Conservation (phyloP, 129 eudicot species). For the Artemisia annua region DNA sequence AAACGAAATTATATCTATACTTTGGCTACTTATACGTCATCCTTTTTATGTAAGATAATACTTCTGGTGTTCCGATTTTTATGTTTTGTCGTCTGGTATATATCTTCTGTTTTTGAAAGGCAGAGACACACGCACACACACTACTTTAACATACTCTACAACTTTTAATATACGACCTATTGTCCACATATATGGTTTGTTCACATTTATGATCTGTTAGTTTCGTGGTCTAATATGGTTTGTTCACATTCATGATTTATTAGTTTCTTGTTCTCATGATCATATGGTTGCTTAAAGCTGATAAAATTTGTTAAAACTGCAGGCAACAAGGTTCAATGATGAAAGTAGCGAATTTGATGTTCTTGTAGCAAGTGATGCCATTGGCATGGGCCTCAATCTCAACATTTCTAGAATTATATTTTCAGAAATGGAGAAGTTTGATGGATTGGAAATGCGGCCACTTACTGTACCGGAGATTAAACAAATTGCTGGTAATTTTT, state of each 20-base stretch:
- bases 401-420: constrained; percentile 90
- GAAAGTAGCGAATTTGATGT: constrained; percentile 88
- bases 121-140: too few species aligned
- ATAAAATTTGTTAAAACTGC: constrained; percentile 47
- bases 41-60: too few species aligned
- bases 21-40: too few species aligned
- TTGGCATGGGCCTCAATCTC: constrained; percentile 98
- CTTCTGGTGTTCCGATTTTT: not conserved
- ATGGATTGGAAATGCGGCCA: constrained; percentile 68
- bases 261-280: constrained; percentile 1
- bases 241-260: constrained; percentile 20
- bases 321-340: constrained; percentile 98
- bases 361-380: constrained; percentile 98
- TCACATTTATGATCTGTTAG: constrained; percentile 13
- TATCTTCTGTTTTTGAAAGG: not conserved
- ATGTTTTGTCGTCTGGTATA: not conserved
- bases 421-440: constrained; percentile 78
- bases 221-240: not conserved
- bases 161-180: not conserved
- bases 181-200: not conserved
- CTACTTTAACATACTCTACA: too few species aligned
- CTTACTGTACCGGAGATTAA: constrained; percentile 89
- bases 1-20: too few species aligned
- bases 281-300: constrained; percentile 23
- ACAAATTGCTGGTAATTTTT: constrained; percentile 79